These are phyloP conservation scores for Diplodia mutila DNA, from an alignment of 2,329 filamentous ascomycete genomes.

Conservation along the genomic window DNA sequence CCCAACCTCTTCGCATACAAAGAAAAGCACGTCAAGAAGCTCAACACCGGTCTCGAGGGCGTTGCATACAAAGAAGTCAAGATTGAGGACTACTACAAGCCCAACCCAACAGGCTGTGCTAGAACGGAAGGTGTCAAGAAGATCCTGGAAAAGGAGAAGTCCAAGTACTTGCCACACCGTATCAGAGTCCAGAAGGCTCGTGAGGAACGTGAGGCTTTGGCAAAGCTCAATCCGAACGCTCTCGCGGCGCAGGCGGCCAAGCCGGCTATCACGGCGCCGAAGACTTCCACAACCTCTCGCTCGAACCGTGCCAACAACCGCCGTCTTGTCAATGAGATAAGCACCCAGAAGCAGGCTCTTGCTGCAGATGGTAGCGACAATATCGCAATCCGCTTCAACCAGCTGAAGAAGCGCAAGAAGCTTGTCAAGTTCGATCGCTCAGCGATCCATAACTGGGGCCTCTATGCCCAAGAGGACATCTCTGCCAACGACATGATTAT, in stretches of 20 bases:
- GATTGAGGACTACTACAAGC: conserved; percentile 76
- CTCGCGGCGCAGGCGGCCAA: conserved; percentile 71
- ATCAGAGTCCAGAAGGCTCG: conserved; percentile 92
- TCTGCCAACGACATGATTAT: conserved; percentile 99
- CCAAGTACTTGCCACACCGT: conserved; percentile 95
- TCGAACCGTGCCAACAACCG: conserved; percentile 96
- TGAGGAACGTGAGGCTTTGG: conserved; percentile 83
- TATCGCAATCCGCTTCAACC: conserved; percentile 95
- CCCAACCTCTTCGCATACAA: conserved; percentile 69
- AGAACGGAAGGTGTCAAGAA: conserved; percentile 93
- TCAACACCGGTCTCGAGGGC: conserved; percentile 63
- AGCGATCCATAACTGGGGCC: conserved; percentile 97
- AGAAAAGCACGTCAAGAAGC: conserved; percentile 71
- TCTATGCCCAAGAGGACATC: conserved; percentile 98
- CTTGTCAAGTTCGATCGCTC: conserved; percentile 97
- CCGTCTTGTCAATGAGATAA: conserved; percentile 90
- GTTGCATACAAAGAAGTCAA: conserved; percentile 56
- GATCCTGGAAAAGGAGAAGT: conserved; percentile 96
- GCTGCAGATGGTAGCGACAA: conserved; percentile 69
- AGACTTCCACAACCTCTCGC: conserved; percentile 83
- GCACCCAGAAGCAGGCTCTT: conserved; percentile 82
- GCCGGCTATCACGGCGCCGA: conserved; percentile 67
- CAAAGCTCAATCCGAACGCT: conserved; percentile 61
- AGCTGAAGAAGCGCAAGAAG: conserved; percentile 99
- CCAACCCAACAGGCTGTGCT: conserved; percentile 82